Evolutionary conservation across 2,329 filamentous ascomycete genomes (phyloP).

Genomic region (Gaeumannomyces sp.): DNA sequence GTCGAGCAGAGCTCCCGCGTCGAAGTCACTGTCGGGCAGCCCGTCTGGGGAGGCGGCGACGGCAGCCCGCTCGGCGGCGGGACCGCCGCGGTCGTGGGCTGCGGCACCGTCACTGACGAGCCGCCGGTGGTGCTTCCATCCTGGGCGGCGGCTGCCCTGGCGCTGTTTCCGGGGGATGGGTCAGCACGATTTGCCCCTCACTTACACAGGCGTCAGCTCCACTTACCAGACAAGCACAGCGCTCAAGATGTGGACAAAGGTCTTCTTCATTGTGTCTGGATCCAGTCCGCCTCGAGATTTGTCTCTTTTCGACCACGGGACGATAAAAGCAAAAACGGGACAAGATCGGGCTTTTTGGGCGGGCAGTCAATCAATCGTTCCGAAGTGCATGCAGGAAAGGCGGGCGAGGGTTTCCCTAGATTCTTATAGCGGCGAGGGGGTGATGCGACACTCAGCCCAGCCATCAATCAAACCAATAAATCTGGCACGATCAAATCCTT

Average conservation of each 20-base stretch:
- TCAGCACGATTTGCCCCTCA: no score
- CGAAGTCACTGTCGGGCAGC: slow-evolving; percentile 29
- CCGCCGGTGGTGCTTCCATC: no score
- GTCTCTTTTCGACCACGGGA: not conserved
- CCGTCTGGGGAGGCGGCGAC: slow-evolving; percentile 26
- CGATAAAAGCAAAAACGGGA: not conserved
- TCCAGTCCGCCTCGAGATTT: not conserved
- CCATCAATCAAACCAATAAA: no score
- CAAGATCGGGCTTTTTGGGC: not conserved
- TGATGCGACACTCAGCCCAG: no score
- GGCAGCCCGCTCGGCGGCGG: no score
- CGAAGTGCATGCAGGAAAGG: not conserved
- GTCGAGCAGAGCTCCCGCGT: slow-evolving; percentile 27
- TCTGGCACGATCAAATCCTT: no score
- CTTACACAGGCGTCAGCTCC: no score
- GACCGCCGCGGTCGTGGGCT: not conserved
- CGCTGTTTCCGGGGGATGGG: not conserved
- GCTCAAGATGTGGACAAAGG: not conserved
- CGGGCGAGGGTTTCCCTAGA: no score
- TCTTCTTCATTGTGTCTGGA: not conserved
- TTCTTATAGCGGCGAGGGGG: not conserved
- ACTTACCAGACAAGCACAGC: not conserved
- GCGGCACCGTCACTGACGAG: not conserved
- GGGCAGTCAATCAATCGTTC: not conserved
- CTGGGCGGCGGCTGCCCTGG: not conserved